Percentiles rank a stretch among this genome's conserved stretches.
Conservation (phyloP, 345 rosid species). For the Euphorbia peplus region DNA sequence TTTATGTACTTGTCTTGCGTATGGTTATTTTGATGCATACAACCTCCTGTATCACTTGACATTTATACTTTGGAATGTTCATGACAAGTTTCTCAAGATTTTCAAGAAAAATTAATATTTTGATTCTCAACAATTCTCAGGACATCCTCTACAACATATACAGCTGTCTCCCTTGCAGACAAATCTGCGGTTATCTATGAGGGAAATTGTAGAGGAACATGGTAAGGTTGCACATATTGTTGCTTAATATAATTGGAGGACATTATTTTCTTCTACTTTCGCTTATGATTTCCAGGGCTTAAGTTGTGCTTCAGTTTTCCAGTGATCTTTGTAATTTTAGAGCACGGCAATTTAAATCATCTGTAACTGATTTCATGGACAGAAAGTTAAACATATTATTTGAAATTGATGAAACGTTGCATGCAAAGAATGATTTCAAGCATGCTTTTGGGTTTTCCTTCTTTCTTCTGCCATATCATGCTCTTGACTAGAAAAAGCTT, state of each 20-base stretch:
- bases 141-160: slow-evolving; percentile 31
- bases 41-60: background rate
- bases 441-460: background rate
- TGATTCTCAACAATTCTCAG: slow-evolving; percentile 24
- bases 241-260: background rate
- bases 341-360: background rate
- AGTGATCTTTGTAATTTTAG: background rate
- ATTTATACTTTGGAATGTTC: background rate
- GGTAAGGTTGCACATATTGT: slow-evolving; percentile 32
- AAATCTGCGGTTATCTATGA: slow-evolving; percentile 20
- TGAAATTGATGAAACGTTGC: background rate
- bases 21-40: background rate
- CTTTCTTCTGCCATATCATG: background rate
- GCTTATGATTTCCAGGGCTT: background rate
- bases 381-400: background rate
- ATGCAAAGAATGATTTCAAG: background rate
- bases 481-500: background rate
- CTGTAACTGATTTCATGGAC: background rate
- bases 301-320: background rate
- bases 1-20: background rate
- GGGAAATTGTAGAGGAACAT: slow-evolving; percentile 22
- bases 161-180: slow-evolving; percentile 33
- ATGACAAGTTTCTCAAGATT: background rate
- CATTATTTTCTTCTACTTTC: background rate
- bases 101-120: slow-evolving; percentile 7